Evolutionary conservation across 2,329 filamentous ascomycete genomes (phyloP).

Genomic region (Diaporthe citriasiana): DNA sequence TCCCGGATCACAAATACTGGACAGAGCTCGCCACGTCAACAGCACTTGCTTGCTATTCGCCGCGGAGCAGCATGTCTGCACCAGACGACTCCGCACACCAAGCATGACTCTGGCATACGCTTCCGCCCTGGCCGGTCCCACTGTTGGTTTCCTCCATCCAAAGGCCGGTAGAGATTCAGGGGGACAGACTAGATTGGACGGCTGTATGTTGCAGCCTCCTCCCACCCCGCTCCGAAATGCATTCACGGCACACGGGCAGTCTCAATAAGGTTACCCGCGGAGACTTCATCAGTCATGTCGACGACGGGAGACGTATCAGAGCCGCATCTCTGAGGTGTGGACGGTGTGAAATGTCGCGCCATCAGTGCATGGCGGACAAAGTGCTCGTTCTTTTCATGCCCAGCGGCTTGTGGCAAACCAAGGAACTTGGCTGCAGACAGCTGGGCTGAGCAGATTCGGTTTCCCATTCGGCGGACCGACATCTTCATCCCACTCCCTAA

Average conservation of each 20-base stretch:
- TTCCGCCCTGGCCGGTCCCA: neutral
- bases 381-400: slow-evolving; percentile 23
- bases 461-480: slow-evolving; percentile 28
- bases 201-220: slow-evolving; percentile 18
- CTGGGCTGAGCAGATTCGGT: slow-evolving; percentile 28
- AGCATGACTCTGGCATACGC: slow-evolving; percentile 17
- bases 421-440: slow-evolving; percentile 29
- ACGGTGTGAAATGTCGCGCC: slow-evolving; percentile 15
- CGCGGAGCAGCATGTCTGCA: neutral
- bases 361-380: slow-evolving; percentile 19
- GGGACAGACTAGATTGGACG: slow-evolving; percentile 15
- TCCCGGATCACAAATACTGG: slow-evolving; percentile 9
- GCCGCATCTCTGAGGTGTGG: slow-evolving; percentile 29
- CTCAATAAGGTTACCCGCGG: slow-evolving; percentile 29
- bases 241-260: neutral
- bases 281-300: slow-evolving; percentile 28
- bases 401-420: slow-evolving; percentile 2
- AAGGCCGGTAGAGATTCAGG: neutral
- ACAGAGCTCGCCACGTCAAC: slow-evolving; percentile 13
- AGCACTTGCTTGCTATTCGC: slow-evolving; percentile 20
- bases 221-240: slow-evolving; percentile 7
- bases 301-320: slow-evolving; percentile 31
- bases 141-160: slow-evolving; percentile 3
- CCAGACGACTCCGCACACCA: neutral
- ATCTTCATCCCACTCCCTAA: neutral